Conservation (phyloP, 139 green algal genomes). For the Tetratostichococcus sp. region DNA sequence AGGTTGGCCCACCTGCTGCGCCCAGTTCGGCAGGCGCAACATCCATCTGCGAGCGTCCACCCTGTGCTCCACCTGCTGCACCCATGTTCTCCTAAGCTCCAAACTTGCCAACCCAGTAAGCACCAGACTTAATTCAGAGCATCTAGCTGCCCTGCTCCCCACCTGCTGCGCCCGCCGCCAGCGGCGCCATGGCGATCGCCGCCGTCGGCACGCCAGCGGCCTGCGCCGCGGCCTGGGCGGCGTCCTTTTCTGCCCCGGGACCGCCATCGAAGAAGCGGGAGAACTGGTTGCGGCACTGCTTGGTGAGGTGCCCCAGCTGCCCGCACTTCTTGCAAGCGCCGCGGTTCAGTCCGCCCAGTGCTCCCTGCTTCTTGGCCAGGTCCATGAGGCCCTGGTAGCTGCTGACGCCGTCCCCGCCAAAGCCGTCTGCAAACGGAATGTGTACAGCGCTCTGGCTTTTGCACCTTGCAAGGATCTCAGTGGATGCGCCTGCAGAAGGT, state of each 20-base stretch:
- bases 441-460: neutral
- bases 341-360: conserved; percentile 39
- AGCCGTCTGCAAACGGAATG: conserved; percentile 39
- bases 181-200: conserved; percentile 15
- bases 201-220: conserved; percentile 8
- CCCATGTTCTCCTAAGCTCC: too few relatives aligned
- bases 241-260: conserved; percentile 1
- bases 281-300: conserved; percentile 78
- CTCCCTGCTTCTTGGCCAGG: conserved; percentile 62
- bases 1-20: too few relatives aligned
- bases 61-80: too few relatives aligned
- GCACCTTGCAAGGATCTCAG: too few relatives aligned
- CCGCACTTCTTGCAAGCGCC: conserved; percentile 81
- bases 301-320: conserved; percentile 80
- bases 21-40: too few relatives aligned
- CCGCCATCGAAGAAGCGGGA: conserved; percentile 17
- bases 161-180: conserved; percentile 22
- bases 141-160: neutral
- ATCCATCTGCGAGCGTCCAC: too few relatives aligned
- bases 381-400: conserved; percentile 61
- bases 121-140: too few relatives aligned
- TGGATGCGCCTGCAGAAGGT: too few relatives aligned
- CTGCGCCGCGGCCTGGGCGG: conserved; percentile 3
- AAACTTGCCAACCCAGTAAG: too few relatives aligned
- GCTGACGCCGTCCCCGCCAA: conserved; percentile 52